These are phyloP conservation scores for Boletus sp. DNA, from an alignment of 768 basidiomycete species.

Conservation along the genomic window DNA sequence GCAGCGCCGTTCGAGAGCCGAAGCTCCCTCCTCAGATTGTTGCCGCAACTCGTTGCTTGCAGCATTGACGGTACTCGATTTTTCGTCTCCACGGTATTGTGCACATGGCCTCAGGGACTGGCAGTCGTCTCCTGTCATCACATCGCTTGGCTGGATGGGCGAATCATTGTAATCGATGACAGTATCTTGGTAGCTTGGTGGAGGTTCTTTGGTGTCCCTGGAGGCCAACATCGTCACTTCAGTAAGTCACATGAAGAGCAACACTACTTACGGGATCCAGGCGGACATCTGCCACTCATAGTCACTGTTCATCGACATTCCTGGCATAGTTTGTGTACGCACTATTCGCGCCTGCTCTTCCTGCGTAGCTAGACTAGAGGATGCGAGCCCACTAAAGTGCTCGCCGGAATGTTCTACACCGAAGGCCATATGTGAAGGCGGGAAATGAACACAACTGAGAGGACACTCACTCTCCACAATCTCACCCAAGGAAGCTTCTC, in stretches of 20 bases:
- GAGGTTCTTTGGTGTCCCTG: conserved; percentile 5
- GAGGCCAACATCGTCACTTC: neutral
- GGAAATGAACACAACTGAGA: neutral
- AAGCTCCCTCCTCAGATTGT: neutral
- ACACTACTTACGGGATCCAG: conserved; percentile 5
- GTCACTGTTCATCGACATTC: neutral
- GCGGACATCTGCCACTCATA: neutral
- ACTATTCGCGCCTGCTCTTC: neutral
- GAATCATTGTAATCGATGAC: neutral
- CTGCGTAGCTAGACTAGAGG: neutral
- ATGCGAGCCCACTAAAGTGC: neutral
- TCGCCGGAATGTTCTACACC: neutral
- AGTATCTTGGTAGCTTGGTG: conserved; percentile 16
- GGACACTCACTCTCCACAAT: neutral
- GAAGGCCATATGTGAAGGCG: neutral
- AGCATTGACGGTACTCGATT: neutral
- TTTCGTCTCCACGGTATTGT: neutral
- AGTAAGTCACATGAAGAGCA: neutral
- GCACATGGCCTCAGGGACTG: neutral
- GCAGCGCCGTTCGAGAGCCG: neutral
- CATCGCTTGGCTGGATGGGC: neutral
- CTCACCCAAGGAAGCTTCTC: neutral
- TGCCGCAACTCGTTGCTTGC: neutral
- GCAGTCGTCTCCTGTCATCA: neutral
- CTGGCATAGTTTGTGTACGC: neutral